Evolutionary conservation across 768 basidiomycete genomes (phyloP), one percentile per base, ranked within the genome.

Genomic region (Panaeolus papilionaceus): DNA sequence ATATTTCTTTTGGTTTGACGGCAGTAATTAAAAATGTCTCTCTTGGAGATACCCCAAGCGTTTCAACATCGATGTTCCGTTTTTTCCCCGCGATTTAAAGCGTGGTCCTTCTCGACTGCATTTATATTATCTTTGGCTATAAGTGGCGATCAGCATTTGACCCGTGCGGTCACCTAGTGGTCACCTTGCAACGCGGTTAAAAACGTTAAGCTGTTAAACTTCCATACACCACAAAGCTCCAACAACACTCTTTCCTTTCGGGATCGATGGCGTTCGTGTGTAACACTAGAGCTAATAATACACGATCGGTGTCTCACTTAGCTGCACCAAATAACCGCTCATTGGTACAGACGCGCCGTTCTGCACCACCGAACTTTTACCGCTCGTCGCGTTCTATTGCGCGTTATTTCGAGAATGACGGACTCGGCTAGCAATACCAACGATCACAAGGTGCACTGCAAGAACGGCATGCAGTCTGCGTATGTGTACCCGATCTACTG

Each of bases 201-300:
- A 28, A 58, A 58, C 26, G 54, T 58, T 58, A 58, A 58, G 54
- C 12, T 58, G 54, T 58, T 58, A 37, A 58, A 9, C 54, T 58
- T 58, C 28, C 33, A 16, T 26, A 9, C 10, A 5, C 28, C 10
- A 33, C 11, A 58, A 33, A 33, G 12, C 28, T 33, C 28, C 54
- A 58, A 49, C n/a, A 49, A 18, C 16, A n/a, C 28, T 58, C 26
- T 58, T 58, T 58, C 28, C 54, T 28, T 58, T 58, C 54, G 54
- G 54, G 54, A 58, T 58, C 54, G 54, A 28, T 28, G 54, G 54
- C 14, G 33, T 58, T 58, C 14, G 54, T 58, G 54, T 28, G 16
- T 28, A 16, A 16, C 33, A 33, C 4, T 33, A 16, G 6, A 33
- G 11, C 54, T 58, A 58, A 58, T 28, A 33, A 58, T 51, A 58